A percentile compares a stretch with the other conserved stretches of the same genome.
These are phyloP conservation scores for Beauveria scarabaeidicola DNA, from an alignment of 2,329 filamentous ascomycete species.

Conservation along the genomic window DNA sequence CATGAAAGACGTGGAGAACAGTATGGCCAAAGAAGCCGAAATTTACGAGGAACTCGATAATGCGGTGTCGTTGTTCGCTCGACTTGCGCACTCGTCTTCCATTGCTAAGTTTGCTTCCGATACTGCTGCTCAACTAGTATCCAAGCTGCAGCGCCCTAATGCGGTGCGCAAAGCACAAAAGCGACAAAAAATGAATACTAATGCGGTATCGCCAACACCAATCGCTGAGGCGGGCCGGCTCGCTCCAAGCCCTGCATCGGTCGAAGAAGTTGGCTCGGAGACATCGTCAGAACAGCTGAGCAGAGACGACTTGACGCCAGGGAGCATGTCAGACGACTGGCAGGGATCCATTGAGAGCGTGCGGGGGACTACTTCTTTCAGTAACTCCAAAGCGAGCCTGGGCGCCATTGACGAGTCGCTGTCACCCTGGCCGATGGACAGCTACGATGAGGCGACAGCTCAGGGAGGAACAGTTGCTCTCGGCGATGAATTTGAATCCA, in stretches of 20 bases:
- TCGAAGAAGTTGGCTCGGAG: not conserved
- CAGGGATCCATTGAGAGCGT: not conserved
- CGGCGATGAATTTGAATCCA: not conserved
- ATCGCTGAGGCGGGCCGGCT: not conserved
- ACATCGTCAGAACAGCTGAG: constrained; percentile 1
- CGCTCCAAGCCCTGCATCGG: not conserved
- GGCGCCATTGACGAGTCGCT: constrained; percentile 6
- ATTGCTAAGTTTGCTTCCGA: not conserved
- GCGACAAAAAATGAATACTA: not conserved
- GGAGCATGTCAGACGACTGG: constrained; percentile 2
- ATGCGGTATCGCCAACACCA: not conserved
- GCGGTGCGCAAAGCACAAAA: not conserved
- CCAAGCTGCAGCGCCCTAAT: not conserved
- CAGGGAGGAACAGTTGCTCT: not conserved
- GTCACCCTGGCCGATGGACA: not conserved
- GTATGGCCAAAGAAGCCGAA: constrained; percentile 23
- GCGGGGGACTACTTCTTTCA: not conserved
- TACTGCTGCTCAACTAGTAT: not conserved
- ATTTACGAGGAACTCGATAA: constrained; percentile 2
- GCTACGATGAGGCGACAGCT: not conserved
- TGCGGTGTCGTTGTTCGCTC: constrained; percentile 2
- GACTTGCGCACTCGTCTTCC: not conserved
- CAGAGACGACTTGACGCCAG: not conserved
- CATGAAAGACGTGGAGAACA: constrained; percentile 36
- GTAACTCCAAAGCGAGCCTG: not conserved